A percentile compares a stretch with the other conserved stretches of the same genome.
These are phyloP conservation scores for Novymonas esmeraldas DNA, from an alignment of 208 protist species.

Conservation along the genomic window DNA sequence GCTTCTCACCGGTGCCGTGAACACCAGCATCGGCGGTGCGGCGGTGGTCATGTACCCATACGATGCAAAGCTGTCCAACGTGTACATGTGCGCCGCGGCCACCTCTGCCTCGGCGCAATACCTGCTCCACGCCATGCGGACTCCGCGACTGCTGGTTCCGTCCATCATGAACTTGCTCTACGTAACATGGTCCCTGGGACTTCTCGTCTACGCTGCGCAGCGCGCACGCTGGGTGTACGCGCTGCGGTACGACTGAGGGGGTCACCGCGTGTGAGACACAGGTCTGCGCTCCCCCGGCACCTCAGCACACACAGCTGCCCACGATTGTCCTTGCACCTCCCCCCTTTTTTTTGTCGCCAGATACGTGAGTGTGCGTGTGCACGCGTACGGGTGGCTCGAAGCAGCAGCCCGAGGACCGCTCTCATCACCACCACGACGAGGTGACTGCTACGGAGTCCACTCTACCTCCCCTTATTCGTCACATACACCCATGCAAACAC, in stretches of 20 bases:
- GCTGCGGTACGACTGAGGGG: conserved; percentile 55
- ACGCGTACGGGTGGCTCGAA: no score
- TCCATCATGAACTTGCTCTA: conserved; percentile 44
- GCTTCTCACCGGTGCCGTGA: conserved; percentile 69
- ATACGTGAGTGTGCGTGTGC: no score
- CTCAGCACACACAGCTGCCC: no score
- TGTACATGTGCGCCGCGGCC: conserved; percentile 52
- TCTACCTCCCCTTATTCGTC: no score
- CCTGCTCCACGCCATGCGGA: conserved; percentile 64
- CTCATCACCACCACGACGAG: no score
- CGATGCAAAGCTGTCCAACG: conserved; percentile 65
- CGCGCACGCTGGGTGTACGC: conserved; percentile 64
- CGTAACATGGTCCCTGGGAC: conserved; percentile 45
- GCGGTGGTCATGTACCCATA: conserved; percentile 49
- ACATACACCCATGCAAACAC: no score
- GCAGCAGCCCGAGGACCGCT: no score
- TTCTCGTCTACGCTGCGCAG: conserved; percentile 60
- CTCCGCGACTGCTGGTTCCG: conserved; percentile 42
- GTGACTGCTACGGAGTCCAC: no score
- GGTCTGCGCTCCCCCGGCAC: no score
- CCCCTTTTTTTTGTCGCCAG: not conserved
- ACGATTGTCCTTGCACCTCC: not conserved
- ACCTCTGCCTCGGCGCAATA: conserved; percentile 66
- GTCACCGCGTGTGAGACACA: no score
- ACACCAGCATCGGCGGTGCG: conserved; percentile 56